Evolutionary conservation across 2,329 filamentous ascomycete species (phyloP), one percentile per base, ranked within the genome.

Genomic region (Microdochium nivale): DNA sequence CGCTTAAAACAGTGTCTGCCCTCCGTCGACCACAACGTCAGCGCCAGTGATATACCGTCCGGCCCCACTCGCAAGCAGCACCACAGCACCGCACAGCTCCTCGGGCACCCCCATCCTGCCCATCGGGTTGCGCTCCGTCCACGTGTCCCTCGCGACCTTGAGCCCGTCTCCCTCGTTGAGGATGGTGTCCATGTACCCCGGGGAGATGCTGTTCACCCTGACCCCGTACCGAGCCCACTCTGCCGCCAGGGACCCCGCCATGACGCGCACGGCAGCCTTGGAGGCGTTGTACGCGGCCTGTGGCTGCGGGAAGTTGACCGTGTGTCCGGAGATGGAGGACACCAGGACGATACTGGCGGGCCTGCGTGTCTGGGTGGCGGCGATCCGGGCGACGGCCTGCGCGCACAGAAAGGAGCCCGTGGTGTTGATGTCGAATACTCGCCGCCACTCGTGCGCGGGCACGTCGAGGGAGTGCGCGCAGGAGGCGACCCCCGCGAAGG

Each of bases 171-270:
- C 83, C 53, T 82, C 82, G 60, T 89, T 90, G 48, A 90, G 67
- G 13, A 88, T 79, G 0, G 86, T 89, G 59, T 88, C 86, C 81
- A 90, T 88, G 59, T 90, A 90, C 0, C 87, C 87, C 0, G 87
- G 87, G 37, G 77, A 82, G 46, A 91, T 74, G 19, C 74, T 80
- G 58, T 91, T 90, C 4, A 87, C 82, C 2, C 84, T 69, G 54
- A 91, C 87, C 0, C 87, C 87, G 62, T 84, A 77, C 1, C 72
- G 67, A 1, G 83, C 83, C 87, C 86, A 90, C 65, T 91, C 87
- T 0, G 83, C 85, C 0, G 86, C 87, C 16, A 90, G 67, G 33
- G 75, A 83, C 56, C 76, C 80, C 49, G 80, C 83, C 57, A 90
- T 64, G 49, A 80, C 77, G 27, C 86, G 58, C 1, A 90, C 65